Percentiles rank a stretch among this genome's conserved stretches.
phyloP scores from a whole-genome alignment of 176 grass and related monocot species.

The Stipa capillata region DNA sequence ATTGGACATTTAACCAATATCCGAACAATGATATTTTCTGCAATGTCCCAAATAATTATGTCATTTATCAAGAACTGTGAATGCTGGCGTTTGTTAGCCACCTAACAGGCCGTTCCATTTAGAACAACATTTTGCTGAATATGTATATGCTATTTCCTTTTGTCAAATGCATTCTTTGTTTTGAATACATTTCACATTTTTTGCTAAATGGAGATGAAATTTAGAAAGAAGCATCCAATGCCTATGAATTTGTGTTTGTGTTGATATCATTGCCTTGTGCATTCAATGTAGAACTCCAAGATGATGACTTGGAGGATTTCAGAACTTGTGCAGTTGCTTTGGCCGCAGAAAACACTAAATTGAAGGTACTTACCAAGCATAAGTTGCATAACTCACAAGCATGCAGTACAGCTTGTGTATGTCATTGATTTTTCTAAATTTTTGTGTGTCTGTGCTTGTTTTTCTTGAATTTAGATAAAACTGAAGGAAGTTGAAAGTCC shows the following conservation, averaged over 20 bases:
- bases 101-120: background rate
- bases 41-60: background rate
- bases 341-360: conserved; percentile 25
- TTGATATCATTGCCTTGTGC: background rate
- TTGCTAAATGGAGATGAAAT: background rate
- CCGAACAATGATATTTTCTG: background rate
- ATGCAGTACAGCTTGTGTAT: background rate
- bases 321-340: conserved; percentile 15
- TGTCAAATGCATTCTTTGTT: background rate
- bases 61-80: background rate
- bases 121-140: background rate
- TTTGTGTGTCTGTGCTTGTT: background rate
- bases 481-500: conserved; percentile 4
- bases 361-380: conserved; percentile 30
- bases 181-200: background rate
- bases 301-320: conserved; percentile 34
- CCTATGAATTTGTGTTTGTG: background rate
- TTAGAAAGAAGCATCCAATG: background rate
- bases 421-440: background rate
- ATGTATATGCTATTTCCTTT: background rate
- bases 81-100: background rate
- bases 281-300: conserved; percentile 26
- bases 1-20: background rate
- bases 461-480: conserved; percentile 29
- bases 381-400: background rate